Percentiles rank a stretch among this genome's conserved stretches.
Evolutionary conservation across 345 rosid genomes (phyloP).

Genomic region (Acer negundo): DNA sequence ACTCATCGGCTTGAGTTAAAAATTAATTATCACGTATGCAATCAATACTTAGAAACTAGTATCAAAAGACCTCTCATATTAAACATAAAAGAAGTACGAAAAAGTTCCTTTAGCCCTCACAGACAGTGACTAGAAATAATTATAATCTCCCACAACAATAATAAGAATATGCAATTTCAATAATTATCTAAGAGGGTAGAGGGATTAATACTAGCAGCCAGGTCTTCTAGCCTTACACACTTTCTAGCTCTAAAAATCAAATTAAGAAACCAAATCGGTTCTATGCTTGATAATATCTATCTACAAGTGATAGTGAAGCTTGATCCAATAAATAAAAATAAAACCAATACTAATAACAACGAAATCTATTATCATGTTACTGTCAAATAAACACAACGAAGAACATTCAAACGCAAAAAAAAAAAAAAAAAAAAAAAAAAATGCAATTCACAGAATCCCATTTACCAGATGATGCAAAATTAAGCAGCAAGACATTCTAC

Average conservation of each 20-base stretch:
- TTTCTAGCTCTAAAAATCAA: background rate
- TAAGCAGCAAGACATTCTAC: background rate
- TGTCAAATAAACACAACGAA: no score
- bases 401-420: no score
- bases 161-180: background rate
- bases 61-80: background rate
- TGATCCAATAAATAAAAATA: no score
- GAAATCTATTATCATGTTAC: no score
- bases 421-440: no score
- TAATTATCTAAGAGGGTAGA: background rate
- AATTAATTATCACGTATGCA: background rate
- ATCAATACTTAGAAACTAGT: background rate
- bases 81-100: background rate
- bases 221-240: background rate
- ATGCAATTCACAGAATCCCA: background rate
- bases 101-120: no score
- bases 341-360: background rate
- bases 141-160: no score
- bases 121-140: background rate
- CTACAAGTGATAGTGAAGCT: no score
- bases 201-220: background rate
- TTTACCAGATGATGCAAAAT: no score
- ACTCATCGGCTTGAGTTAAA: background rate
- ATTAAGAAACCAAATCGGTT: background rate
- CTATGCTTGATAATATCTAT: background rate